These are phyloP conservation scores for Ensete ventricosum DNA, from an alignment of 176 grass and related monocot species.

Conservation along the genomic window DNA sequence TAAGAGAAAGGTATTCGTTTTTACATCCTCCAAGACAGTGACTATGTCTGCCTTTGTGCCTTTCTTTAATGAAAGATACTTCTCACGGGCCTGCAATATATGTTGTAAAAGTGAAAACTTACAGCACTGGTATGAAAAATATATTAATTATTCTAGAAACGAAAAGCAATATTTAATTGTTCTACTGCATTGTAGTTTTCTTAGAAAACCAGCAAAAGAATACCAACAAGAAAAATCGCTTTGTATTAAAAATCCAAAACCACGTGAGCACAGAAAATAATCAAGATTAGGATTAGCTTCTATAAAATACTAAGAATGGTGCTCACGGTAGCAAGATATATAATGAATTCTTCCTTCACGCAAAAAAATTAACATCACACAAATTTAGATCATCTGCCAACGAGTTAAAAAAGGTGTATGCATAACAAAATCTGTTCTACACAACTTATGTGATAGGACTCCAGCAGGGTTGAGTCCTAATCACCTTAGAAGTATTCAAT, in stretches of 20 bases:
- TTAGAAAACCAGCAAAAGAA: background rate
- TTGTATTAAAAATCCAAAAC: background rate
- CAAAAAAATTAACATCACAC: background rate
- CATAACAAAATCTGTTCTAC: background rate
- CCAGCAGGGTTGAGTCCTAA: too few relatives aligned
- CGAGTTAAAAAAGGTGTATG: background rate
- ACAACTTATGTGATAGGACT: background rate
- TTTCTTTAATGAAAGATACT: slow-evolving; percentile 87
- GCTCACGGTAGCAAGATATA: background rate
- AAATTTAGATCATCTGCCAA: background rate
- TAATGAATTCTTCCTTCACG: background rate
- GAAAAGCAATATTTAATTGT: background rate
- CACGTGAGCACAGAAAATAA: background rate
- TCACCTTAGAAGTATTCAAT: too few relatives aligned
- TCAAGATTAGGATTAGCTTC: background rate
- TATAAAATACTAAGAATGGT: background rate
- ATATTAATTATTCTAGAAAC: background rate
- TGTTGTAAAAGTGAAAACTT: slow-evolving; percentile 4
- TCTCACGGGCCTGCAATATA: slow-evolving; percentile 62
- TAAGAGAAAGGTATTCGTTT: slow-evolving; percentile 24
- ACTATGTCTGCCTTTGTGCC: slow-evolving; percentile 75
- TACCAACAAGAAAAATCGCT: background rate
- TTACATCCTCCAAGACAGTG: slow-evolving; percentile 87
- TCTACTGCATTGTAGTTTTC: too few relatives aligned
- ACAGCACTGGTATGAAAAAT: background rate